Base-by-base conservation (phyloP, 73 alveolate species). In the Paramecium biaurelia region DNA sequence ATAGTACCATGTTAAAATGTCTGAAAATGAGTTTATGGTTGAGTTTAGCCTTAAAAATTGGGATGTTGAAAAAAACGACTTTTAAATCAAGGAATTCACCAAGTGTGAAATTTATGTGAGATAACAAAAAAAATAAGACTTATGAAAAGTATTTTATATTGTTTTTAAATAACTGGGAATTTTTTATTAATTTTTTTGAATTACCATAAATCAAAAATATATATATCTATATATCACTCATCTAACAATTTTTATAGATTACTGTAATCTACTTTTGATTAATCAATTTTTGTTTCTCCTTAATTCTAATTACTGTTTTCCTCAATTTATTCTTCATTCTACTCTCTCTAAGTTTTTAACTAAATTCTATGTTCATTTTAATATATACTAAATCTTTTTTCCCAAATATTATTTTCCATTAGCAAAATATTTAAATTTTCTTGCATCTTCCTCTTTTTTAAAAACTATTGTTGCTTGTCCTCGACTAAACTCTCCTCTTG, bases 91-190 rank as follows among this genome's bases (percentile, higher is more conserved):
- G 21, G 84, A 63, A 63, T 63, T 63, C 84, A 63, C 84, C 84
- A 63, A 63, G 84, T 63, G 84, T 63, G 84, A 63, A 63, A 63
- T 63, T 63, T 63, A 63, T 63, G 47, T 30, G 84, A 26, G 84
- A 63, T 0, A 63, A 30, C 10, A 63, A 63, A 63, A 63, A 63
- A 63, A 63, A 32, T 26, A 63, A n/a, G 84, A 63, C 24, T 63
- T 63, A 63, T 63, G 84, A 63, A 63, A 30, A 63, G 28, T 53
- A 53, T 30, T 63, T 63, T 63, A 63, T 63, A 63, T 63, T 63
- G 41, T 63, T 30, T 30, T 26, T 63, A 63, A 63, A 63, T 20
- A 53, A 53, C 68, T 53, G 26, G 30, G 68, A 53, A n/a, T 53
- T 53, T 18, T 14, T 53, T 18, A 18, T 1, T 18, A 53, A 1